These are phyloP conservation scores for Pseudozyma tsukubaensis DNA, from an alignment of 1,284 basidiomycete genomes.

Conservation along the genomic window DNA sequence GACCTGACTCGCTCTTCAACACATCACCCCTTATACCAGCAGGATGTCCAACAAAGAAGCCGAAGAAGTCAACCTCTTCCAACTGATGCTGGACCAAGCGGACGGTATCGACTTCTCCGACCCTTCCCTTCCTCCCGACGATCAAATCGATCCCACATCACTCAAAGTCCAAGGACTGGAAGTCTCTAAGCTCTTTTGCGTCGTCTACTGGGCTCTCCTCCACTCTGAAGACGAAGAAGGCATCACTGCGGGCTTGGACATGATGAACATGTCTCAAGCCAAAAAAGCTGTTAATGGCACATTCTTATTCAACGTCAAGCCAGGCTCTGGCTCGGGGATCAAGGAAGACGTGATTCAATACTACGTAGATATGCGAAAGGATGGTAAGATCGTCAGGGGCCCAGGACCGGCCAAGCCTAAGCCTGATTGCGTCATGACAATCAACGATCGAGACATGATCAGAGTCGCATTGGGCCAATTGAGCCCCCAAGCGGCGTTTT, in stretches of 20 bases:
- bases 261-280: conserved; percentile 55
- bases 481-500: conserved; percentile 56
- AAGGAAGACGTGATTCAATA: conserved; percentile 39
- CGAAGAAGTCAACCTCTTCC: conserved; percentile 53
- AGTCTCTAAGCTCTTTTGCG: conserved; percentile 41
- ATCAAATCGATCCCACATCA: conserved; percentile 31
- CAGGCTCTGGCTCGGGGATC: conserved; percentile 20
- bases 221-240: conserved; percentile 48
- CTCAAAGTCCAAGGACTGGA: conserved; percentile 51
- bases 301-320: conserved; percentile 55
- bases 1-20: too few relatives aligned
- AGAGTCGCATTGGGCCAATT: conserved; percentile 50
- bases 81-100: conserved; percentile 55
- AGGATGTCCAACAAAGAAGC: conserved; percentile 18
- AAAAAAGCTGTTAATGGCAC: conserved; percentile 57
- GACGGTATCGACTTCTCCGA: conserved; percentile 55
- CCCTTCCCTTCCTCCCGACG: conserved; percentile 15
- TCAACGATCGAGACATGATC: conserved; percentile 61
- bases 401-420: conserved; percentile 51
- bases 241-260: conserved; percentile 50
- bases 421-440: conserved; percentile 53
- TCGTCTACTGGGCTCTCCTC: conserved; percentile 52
- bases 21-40: neutral
- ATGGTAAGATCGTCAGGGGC: conserved; percentile 45
- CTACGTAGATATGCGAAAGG: conserved; percentile 57